A percentile compares a stretch with the other conserved stretches of the same genome.
Evolutionary conservation across 805 yeast species (phyloP).

Genomic region (Sungouiella thailandica): DNA sequence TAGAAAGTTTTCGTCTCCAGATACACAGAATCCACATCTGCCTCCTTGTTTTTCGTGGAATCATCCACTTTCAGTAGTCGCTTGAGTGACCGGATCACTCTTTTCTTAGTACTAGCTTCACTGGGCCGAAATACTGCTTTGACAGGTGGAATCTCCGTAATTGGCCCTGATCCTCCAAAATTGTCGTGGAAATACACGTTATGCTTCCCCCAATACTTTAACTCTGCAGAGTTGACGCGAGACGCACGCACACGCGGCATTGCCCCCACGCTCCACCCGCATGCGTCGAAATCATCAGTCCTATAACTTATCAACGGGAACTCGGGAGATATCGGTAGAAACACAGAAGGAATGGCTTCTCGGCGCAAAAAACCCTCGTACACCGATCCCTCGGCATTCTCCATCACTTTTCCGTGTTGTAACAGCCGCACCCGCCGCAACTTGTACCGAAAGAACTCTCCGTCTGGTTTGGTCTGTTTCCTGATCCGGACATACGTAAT

Average conservation of each 20-base stretch:
- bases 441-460: slow-evolving; percentile 4
- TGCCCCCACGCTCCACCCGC: slow-evolving; percentile 33
- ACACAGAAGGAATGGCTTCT: neutral
- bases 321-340: neutral
- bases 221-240: slow-evolving; percentile 9
- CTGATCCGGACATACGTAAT: slow-evolving; percentile 7
- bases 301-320: too few species aligned
- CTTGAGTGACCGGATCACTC: slow-evolving; percentile 31
- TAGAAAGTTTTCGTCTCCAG: slow-evolving; percentile 27
- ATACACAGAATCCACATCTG: slow-evolving; percentile 8
- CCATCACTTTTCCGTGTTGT: slow-evolving; percentile 2
- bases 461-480: slow-evolving; percentile 1
- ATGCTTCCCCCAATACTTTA: slow-evolving; percentile 28
- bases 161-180: slow-evolving; percentile 15
- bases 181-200: slow-evolving; percentile 36
- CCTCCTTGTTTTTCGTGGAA: slow-evolving; percentile 2
- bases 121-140: slow-evolving; percentile 39
- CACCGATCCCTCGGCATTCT: neutral
- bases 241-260: slow-evolving; percentile 35
- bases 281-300: too few species aligned
- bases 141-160: slow-evolving; percentile 20
- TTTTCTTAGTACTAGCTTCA: slow-evolving; percentile 34
- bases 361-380: too few species aligned
- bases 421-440: slow-evolving; percentile 4
- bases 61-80: slow-evolving; percentile 11